A percentile compares a stretch with the other conserved stretches of the same genome.
These are phyloP conservation scores for Hanseniaspora hatyaiensis DNA, from an alignment of 805 yeast species.

Conservation along the genomic window DNA sequence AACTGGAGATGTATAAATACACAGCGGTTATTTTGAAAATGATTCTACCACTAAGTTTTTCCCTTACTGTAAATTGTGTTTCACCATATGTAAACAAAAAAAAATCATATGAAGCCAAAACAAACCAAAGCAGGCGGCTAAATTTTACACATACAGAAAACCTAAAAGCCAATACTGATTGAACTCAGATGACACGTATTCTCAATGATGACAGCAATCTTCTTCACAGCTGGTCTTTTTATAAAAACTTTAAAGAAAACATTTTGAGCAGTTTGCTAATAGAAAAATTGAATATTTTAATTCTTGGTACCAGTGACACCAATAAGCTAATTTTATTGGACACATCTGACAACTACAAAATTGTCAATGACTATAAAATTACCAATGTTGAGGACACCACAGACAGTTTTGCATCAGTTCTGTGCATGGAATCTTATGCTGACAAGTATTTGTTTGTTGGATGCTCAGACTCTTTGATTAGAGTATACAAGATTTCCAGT, in stretches of 20 bases:
- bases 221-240: slow-evolving; percentile 13
- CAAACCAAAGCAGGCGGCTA: neutral
- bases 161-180: neutral
- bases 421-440: slow-evolving; percentile 6
- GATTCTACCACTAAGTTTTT: no score
- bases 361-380: slow-evolving; percentile 2
- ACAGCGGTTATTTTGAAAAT: no score
- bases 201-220: slow-evolving; percentile 3
- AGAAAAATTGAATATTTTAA: slow-evolving; percentile 1
- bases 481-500: slow-evolving; percentile 57
- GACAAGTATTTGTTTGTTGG: slow-evolving; percentile 65
- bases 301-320: slow-evolving; percentile 12
- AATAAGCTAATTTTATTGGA: slow-evolving; percentile 11
- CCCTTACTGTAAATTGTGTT: no score
- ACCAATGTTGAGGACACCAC: slow-evolving; percentile 1
- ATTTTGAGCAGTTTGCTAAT: slow-evolving; percentile 3
- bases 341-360: slow-evolving; percentile 3
- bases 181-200: neutral
- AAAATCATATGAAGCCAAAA: no score
- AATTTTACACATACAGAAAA: neutral
- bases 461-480: slow-evolving; percentile 79
- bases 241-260: slow-evolving; percentile 5
- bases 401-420: slow-evolving; percentile 6
- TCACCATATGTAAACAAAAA: no score
- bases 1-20: no score